phyloP scores from a whole-genome alignment of 805 yeast species.

The Jamesozyma lodderae region DNA sequence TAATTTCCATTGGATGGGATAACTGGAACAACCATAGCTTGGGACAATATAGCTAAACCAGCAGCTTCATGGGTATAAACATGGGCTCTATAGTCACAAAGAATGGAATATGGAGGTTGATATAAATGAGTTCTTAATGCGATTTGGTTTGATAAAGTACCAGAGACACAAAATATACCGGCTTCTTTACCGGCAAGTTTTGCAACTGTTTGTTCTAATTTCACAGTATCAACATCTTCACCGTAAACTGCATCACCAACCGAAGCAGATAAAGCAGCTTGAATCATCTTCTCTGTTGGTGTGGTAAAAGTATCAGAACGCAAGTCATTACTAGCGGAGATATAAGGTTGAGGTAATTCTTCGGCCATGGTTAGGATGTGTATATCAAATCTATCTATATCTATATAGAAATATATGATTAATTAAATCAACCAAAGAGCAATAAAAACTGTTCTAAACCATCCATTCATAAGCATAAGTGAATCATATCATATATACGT shows the following conservation, averaged over 20 bases:
- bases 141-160: slow-evolving; percentile 84
- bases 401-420: too few relatives aligned
- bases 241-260: slow-evolving; percentile 82
- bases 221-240: slow-evolving; percentile 65
- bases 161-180: slow-evolving; percentile 77
- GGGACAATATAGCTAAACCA: slow-evolving; percentile 80
- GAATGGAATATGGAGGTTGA: slow-evolving; percentile 65
- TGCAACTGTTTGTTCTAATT: slow-evolving; percentile 56
- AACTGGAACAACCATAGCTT: slow-evolving; percentile 85
- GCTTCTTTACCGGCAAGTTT: slow-evolving; percentile 68
- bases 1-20: slow-evolving; percentile 66
- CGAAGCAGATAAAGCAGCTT: slow-evolving; percentile 47
- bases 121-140: slow-evolving; percentile 65
- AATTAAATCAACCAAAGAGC: too few relatives aligned
- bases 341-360: slow-evolving; percentile 22
- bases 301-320: slow-evolving; percentile 85
- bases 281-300: slow-evolving; percentile 67
- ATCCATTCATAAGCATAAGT: too few relatives aligned
- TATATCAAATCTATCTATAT: too few relatives aligned
- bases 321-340: slow-evolving; percentile 38
- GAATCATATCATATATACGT: too few relatives aligned
- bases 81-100: slow-evolving; percentile 83
- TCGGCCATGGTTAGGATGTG: too few relatives aligned
- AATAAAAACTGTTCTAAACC: too few relatives aligned
- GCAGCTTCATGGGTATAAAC: slow-evolving; percentile 81